phyloP scores from a whole-genome alignment of 768 basidiomycete genomes.

The Calocybe indica region DNA sequence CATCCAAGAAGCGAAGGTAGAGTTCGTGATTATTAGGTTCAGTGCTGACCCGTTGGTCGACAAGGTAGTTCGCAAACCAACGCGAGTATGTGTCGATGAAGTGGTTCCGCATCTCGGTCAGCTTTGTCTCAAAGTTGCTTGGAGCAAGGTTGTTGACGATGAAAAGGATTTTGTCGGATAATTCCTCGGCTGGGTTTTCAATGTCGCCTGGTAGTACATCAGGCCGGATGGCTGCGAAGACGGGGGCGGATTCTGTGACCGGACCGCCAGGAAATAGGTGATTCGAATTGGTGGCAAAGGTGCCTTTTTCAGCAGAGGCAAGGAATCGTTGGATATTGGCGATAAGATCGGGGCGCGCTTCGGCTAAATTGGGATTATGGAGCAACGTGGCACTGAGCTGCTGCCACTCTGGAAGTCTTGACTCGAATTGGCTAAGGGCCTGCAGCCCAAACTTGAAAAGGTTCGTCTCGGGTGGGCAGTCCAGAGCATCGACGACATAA shows the following conservation, averaged over 20 bases:
- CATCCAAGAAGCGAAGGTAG: constrained; percentile 91
- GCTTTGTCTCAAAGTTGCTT: constrained; percentile 85
- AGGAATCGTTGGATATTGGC: constrained; percentile 68
- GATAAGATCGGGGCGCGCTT: constrained; percentile 78
- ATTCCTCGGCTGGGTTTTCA: constrained; percentile 72
- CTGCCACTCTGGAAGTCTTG: constrained; percentile 85
- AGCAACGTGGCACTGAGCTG: constrained; percentile 87
- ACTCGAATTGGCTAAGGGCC: constrained; percentile 84
- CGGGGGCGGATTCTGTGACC: constrained; percentile 38
- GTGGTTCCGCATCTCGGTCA: constrained; percentile 77
- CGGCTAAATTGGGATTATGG: constrained; percentile 80
- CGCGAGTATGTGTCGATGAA: constrained; percentile 81
- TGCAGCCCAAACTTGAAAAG: constrained; percentile 94
- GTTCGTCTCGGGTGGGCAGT: constrained; percentile 86
- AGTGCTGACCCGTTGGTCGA: constrained; percentile 90
- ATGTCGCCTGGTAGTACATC: constrained; percentile 60
- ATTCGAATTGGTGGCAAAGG: constrained; percentile 10
- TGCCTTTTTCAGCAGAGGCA: constrained; percentile 40
- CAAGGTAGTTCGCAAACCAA: constrained; percentile 98
- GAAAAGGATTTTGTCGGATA: constrained; percentile 92
- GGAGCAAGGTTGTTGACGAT: constrained; percentile 98
- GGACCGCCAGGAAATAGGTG: constrained; percentile 20
- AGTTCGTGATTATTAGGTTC: constrained; percentile 97
- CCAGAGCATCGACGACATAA: constrained; percentile 91
- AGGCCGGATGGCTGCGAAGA: constrained; percentile 76